These are phyloP conservation scores for Sporopachydermia lactativora DNA, from an alignment of 805 yeast species.

Conservation along the genomic window DNA sequence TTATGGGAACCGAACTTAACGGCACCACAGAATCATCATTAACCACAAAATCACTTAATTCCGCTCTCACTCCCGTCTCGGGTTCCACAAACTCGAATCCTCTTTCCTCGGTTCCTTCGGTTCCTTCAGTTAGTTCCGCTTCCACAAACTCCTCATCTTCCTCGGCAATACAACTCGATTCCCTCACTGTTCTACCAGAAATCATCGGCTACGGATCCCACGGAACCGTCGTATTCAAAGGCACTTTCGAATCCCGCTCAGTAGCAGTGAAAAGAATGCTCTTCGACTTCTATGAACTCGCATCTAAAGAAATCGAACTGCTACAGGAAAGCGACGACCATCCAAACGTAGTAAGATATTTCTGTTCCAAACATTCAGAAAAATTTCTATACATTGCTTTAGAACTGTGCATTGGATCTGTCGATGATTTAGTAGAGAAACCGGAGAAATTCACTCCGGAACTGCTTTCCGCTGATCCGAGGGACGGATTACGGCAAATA, in stretches of 20 bases:
- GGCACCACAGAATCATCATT: too few species aligned
- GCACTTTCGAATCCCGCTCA: constrained; percentile 80
- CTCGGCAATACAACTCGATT: constrained; percentile 9
- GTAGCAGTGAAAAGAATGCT: constrained; percentile 95
- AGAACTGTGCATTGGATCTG: constrained; percentile 78
- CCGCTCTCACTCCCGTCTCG: too few species aligned
- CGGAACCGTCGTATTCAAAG: constrained; percentile 89
- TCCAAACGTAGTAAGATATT: constrained; percentile 87
- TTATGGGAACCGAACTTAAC: constrained; percentile 5
- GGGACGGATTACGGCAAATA: constrained; percentile 53
- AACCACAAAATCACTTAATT: too few species aligned
- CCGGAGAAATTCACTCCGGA: constrained; percentile 25
- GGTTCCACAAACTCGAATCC: too few species aligned
- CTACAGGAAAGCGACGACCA: constrained; percentile 94
- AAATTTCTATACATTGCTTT: constrained; percentile 84
- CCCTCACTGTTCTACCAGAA: constrained; percentile 47
- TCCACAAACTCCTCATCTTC: too few species aligned
- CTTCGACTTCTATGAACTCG: constrained; percentile 84
- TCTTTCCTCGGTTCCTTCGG: too few species aligned
- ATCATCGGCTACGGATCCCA: constrained; percentile 93
- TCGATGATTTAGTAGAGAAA: constrained; percentile 71
- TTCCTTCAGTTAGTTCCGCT: too few species aligned
- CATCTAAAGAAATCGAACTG: constrained; percentile 78
- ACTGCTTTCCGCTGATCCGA: constrained; percentile 30
- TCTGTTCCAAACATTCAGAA: constrained; percentile 83